These are phyloP conservation scores for Phlebiopsis gigantea DNA, from an alignment of 768 basidiomycete genomes.

Conservation along the genomic window DNA sequence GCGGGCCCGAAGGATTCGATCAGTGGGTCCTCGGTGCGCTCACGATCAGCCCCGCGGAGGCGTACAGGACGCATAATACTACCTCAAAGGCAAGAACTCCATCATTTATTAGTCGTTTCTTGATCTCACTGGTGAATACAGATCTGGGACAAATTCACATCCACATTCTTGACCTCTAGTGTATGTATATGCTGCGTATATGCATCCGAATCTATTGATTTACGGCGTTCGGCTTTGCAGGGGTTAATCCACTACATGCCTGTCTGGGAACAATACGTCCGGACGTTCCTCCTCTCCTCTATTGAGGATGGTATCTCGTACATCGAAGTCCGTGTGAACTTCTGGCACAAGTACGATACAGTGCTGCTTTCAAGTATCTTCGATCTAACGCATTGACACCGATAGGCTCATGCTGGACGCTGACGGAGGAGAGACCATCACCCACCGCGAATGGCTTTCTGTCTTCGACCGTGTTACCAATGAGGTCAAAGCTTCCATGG, in stretches of 20 bases:
- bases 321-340: slow-evolving; percentile 64
- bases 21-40: slow-evolving; percentile 54
- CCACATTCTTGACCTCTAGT: slow-evolving; percentile 42
- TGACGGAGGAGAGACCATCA: slow-evolving; percentile 51
- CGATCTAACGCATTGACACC: background rate
- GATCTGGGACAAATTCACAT: slow-evolving; percentile 75
- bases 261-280: slow-evolving; percentile 54
- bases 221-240: slow-evolving; percentile 22
- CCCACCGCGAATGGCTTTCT: slow-evolving; percentile 54
- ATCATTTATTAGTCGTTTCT: background rate
- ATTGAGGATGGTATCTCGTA: slow-evolving; percentile 72
- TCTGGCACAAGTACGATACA: slow-evolving; percentile 43
- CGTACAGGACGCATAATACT: slow-evolving; percentile 70
- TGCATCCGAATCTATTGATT: background rate
- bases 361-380: background rate
- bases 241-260: slow-evolving; percentile 45
- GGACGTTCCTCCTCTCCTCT: slow-evolving; percentile 54
- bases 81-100: slow-evolving; percentile 44
- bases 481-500: slow-evolving; percentile 49
- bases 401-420: slow-evolving; percentile 38
- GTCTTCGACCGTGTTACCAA: slow-evolving; percentile 48
- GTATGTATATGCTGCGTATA: slow-evolving; percentile 30
- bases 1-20: slow-evolving; percentile 65
- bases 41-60: slow-evolving; percentile 66
- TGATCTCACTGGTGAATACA: slow-evolving; percentile 24